Evolutionary conservation across 495 filamentous ascomycete genomes (phyloP), one percentile per base, ranked within the genome.

Genomic region (Aspergillus kassunensis): DNA sequence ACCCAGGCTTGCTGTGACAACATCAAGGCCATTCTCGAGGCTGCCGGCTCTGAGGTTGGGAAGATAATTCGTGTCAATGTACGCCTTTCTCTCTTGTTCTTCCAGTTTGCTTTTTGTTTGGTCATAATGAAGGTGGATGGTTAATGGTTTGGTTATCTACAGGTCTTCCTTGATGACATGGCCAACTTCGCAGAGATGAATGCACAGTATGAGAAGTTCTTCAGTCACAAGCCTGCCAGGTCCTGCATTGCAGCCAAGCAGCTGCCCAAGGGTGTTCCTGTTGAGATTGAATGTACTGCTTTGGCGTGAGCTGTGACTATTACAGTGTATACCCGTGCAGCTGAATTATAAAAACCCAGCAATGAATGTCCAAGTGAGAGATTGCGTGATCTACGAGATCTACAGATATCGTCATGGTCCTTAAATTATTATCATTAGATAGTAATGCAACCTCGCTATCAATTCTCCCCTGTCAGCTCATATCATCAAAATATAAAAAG

Each of bases 231-330:
- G 80, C 92, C 92, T 15, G 90, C 92, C 24, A 81, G 92, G 41
- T 93, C 88, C 73, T 97, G 92, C 71, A 88, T 97, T 50, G 92
- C 90, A 44, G 92, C 92, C 42, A 82, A 84, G 67, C 82, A 91
- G 75, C 77, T 97, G 56, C 92, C 92, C 46, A 95, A 95, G 81
- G 86, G 83, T 30, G 91, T 91, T 42, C 81, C 84, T 44, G 84
- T 96, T 47, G 92, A 97, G 82, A 96, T 97, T 67, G 92, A 97
- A 80, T 89, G 86, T 69, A 65, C 82, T 87, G 71, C 86, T 73
- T 44, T 91, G 49, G 70, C 78, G 53, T 76, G 65, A 60, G 20
- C 12, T 45, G 4, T 24, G 5, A 37, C 27, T 41, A 20, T n/a
- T n/a, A n/a, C n/a, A n/a, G 5, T 20, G 21, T 37, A 44, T 21